These are phyloP conservation scores for Exophiala dermatitidis DNA, from an alignment of 2,329 filamentous ascomycete species.

Conservation along the genomic window DNA sequence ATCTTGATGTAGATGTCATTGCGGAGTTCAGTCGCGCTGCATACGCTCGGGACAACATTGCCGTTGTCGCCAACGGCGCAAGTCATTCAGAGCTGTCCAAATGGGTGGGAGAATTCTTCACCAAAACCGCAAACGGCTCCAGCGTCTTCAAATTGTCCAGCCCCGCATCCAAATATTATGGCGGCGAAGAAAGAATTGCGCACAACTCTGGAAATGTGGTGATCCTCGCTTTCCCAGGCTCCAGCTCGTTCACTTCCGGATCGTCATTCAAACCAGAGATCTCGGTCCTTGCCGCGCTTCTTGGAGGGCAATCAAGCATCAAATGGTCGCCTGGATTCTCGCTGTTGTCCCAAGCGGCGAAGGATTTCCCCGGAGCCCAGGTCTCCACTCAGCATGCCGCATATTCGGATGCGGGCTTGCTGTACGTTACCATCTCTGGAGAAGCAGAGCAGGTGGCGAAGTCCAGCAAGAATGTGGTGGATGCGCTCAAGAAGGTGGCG, in stretches of 20 bases:
- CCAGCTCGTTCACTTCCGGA: conserved; percentile 61
- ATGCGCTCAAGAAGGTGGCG: conserved; percentile 73
- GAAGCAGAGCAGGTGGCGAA: conserved; percentile 63
- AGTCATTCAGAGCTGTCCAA: conserved; percentile 68
- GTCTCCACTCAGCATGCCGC: conserved; percentile 69
- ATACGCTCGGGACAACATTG: conserved; percentile 85
- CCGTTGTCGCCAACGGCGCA: conserved; percentile 83
- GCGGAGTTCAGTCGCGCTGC: conserved; percentile 68
- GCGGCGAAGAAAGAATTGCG: conserved; percentile 85
- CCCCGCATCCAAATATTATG: conserved; percentile 74
- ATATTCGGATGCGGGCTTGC: conserved; percentile 91
- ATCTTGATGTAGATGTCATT: conserved; percentile 69
- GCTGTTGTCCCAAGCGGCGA: conserved; percentile 71
- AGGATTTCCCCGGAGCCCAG: conserved; percentile 57
- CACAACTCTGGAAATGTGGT: conserved; percentile 71
- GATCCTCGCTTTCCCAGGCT: conserved; percentile 88
- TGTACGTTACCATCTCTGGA: conserved; percentile 75
- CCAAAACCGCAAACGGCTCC: conserved; percentile 48
- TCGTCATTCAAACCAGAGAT: conserved; percentile 81
- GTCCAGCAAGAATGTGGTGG: conserved; percentile 68
- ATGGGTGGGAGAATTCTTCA: conserved; percentile 93
- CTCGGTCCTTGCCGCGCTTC: conserved; percentile 75
- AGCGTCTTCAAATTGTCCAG: conserved; percentile 51
- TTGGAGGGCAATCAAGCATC: conserved; percentile 83
- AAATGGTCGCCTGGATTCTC: conserved; percentile 96